Conservation (phyloP, 2,329 filamentous ascomycete species). For the Chrysoporthe puriensis region DNA sequence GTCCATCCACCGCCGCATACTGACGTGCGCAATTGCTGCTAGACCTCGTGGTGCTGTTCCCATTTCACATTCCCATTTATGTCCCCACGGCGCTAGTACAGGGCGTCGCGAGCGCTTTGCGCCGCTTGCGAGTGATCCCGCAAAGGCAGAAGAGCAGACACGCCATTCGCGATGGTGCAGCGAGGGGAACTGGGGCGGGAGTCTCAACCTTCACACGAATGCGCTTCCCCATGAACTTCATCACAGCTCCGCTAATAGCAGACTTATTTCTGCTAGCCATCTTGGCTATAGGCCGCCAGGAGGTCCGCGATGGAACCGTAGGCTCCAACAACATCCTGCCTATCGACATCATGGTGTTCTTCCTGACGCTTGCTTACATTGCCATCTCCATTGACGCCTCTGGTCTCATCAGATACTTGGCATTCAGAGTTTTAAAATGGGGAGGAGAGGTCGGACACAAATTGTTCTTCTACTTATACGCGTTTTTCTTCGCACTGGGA, state of each 20-base stretch:
- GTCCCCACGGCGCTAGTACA: constrained; percentile 57
- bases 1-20: neutral
- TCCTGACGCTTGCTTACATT: constrained; percentile 74
- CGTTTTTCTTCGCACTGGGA: constrained; percentile 71
- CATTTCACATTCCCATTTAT: constrained; percentile 66
- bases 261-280: constrained; percentile 74
- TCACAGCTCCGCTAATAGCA: constrained; percentile 71
- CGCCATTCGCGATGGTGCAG: constrained; percentile 29
- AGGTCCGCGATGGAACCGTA: constrained; percentile 71
- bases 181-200: neutral
- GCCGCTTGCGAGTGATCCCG: constrained; percentile 54
- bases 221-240: constrained; percentile 68
- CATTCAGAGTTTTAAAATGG: constrained; percentile 70
- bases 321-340: constrained; percentile 69
- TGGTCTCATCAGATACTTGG: constrained; percentile 70
- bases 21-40: constrained; percentile 7
- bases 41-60: constrained; percentile 73
- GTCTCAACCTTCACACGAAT: constrained; percentile 51
- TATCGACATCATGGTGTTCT: constrained; percentile 76
- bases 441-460: constrained; percentile 69
- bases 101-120: constrained; percentile 47
- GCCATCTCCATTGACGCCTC: constrained; percentile 79
- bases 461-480: constrained; percentile 74
- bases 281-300: constrained; percentile 65
- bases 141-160: constrained; percentile 39